These are phyloP conservation scores for Fonsecaea pedrosoi DNA, from an alignment of 2,329 filamentous ascomycete species.

Conservation along the genomic window DNA sequence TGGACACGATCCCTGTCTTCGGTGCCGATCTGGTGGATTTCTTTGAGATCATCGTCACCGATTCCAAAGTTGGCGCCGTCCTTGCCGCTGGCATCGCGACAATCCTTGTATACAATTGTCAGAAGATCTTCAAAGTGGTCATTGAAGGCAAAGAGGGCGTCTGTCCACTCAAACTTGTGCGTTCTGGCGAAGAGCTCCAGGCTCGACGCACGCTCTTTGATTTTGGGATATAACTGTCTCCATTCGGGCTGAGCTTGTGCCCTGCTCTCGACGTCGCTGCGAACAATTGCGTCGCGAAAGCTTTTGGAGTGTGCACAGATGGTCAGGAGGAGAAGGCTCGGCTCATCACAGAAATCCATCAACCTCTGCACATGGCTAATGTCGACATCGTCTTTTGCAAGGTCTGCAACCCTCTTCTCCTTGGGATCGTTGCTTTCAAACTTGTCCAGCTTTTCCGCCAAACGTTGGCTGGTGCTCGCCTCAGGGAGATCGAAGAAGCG, in stretches of 20 bases:
- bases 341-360: conserved; percentile 14
- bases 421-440: conserved; percentile 5
- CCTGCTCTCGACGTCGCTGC: conserved; percentile 18
- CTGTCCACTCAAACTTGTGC: conserved; percentile 22
- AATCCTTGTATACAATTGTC: conserved; percentile 14
- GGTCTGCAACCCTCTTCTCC: conserved; percentile 7
- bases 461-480: not conserved
- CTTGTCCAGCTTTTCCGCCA: not conserved
- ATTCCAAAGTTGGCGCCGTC: conserved; percentile 25
- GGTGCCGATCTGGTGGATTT: conserved; percentile 16
- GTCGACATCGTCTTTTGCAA: conserved; percentile 15
- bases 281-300: conserved; percentile 22
- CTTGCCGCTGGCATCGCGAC: conserved; percentile 3
- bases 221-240: conserved; percentile 13
- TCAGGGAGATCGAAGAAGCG: conserved; percentile 16
- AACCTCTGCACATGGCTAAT: conserved; percentile 14
- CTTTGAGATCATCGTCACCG: conserved; percentile 10
- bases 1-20: conserved; percentile 13
- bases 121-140: conserved; percentile 22
- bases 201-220: conserved; percentile 23
- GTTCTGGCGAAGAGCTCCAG: conserved; percentile 34
- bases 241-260: conserved; percentile 12
- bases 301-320: conserved; percentile 34
- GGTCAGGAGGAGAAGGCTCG: conserved; percentile 27
- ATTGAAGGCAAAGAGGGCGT: conserved; percentile 10